These are phyloP conservation scores for Globisporangium acanthophoron DNA, from an alignment of 352 stramenopile genomes.

Conservation along the genomic window DNA sequence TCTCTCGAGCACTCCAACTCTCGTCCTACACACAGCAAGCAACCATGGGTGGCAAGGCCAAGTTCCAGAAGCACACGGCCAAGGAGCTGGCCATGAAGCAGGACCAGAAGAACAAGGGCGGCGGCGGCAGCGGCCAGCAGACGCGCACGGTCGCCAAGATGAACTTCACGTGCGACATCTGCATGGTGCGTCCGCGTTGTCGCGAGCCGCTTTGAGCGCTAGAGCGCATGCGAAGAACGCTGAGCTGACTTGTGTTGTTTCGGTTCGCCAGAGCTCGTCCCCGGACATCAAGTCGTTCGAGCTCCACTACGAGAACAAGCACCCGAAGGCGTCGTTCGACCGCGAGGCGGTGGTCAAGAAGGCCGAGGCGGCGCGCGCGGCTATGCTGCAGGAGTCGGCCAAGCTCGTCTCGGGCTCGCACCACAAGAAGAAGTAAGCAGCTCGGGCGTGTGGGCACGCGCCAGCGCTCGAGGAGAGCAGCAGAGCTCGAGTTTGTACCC, in stretches of 20 bases:
- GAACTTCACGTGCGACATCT: conserved; percentile 69
- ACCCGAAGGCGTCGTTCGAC: conserved; percentile 48
- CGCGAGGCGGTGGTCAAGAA: conserved; percentile 40
- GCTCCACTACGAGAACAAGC: conserved; percentile 54
- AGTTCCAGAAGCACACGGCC: conserved; percentile 76
- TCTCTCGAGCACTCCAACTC: background rate
- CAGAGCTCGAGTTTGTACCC: background rate
- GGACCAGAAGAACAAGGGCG: conserved; percentile 46
- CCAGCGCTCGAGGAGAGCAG: no score
- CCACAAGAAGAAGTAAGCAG: conserved; percentile 35
- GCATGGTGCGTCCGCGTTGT: conserved; percentile 34
- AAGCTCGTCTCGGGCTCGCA: conserved; percentile 34
- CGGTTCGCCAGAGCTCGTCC: conserved; percentile 32
- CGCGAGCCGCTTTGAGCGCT: no score
- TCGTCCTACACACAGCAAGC: background rate
- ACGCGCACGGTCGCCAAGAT: conserved; percentile 39
- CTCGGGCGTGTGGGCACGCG: background rate
- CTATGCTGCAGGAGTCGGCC: conserved; percentile 20
- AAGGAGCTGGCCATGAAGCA: conserved; percentile 54
- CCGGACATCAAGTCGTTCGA: conserved; percentile 63
- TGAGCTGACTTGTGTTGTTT: background rate
- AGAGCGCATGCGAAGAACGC: no score
- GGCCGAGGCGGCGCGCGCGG: conserved; percentile 41
- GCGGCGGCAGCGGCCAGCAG: conserved; percentile 34
- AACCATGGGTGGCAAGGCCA: conserved; percentile 63